Evolutionary conservation across 768 basidiomycete genomes (phyloP).

Genomic region (Glaciozyma martinii): DNA sequence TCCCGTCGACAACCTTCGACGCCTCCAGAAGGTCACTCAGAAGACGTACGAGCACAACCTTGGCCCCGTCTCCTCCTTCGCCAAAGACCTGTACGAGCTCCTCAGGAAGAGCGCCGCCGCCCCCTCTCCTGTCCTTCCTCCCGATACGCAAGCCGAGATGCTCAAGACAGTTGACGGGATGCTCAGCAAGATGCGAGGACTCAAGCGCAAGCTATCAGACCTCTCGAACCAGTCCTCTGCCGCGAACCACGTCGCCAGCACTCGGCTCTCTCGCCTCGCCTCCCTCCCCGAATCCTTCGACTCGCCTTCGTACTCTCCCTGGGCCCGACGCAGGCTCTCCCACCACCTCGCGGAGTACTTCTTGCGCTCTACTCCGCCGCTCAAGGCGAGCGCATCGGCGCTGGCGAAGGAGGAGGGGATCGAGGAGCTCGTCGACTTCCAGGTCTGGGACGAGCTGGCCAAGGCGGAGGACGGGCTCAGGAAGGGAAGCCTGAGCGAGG

Average conservation of each 20-base stretch:
- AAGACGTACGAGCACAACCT: constrained; percentile 73
- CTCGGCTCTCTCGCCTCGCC: constrained; percentile 58
- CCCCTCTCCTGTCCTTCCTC: background rate
- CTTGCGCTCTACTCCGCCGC: constrained; percentile 54
- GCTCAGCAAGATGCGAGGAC: constrained; percentile 62
- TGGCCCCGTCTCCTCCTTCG: constrained; percentile 50
- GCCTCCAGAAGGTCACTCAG: constrained; percentile 73
- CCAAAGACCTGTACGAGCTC: constrained; percentile 50
- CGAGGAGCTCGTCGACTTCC: constrained; percentile 49
- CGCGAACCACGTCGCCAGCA: constrained; percentile 40
- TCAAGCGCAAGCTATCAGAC: constrained; percentile 71
- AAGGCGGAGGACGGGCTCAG: constrained; percentile 74
- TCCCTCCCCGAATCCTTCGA: constrained; percentile 47
- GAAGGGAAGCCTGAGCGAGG: constrained; percentile 71
- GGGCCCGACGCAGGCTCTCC: constrained; percentile 71
- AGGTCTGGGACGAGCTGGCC: constrained; percentile 78
- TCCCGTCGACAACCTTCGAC: constrained; percentile 80
- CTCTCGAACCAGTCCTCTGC: constrained; percentile 36
- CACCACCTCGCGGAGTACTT: constrained; percentile 92
- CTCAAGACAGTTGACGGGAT: constrained; percentile 60
- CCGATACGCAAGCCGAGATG: constrained; percentile 44
- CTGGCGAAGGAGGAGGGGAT: constrained; percentile 70
- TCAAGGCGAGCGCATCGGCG: constrained; percentile 62
- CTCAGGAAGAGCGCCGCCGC: constrained; percentile 5
- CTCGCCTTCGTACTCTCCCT: constrained; percentile 57